Evolutionary conservation across 2,329 filamentous ascomycete genomes (phyloP), one percentile per base, ranked within the genome.

Genomic region (Trichoderma sp.): DNA sequence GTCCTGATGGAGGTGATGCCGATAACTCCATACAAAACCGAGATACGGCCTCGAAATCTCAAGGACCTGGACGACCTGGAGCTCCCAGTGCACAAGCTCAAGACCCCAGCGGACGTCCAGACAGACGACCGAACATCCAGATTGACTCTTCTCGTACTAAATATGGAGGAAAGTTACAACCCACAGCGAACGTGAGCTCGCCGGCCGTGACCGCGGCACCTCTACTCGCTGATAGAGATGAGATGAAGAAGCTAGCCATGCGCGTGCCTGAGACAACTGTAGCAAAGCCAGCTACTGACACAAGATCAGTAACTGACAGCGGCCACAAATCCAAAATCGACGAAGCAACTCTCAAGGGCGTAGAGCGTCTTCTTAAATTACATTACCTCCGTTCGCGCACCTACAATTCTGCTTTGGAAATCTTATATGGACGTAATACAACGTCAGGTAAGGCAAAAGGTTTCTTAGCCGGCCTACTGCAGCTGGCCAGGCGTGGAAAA

Each of bases 391-490:
- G 73, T 13, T 72, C 69, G 4, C 68, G 71, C 25, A 68, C 67
- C 13, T 70, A 72, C 22, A 71, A 73, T 29, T 68, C 67, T 2
- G 70, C 72, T 19, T 66, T 71, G 22, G 70, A 74, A n/a, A 72
- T 75, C 27, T 53, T 76, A 17, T 76, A 76, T 60, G 74, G 73
- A 25, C 63, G 64, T 22, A 64, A 69, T 48, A 64, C 54, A 64
- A 66, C n/a, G 59, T 69, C 66, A 67, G 60, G 57, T 68, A 54
- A 65, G 70, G 19, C 13, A 34, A 12, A 32, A 2, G 8, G 10
- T 1, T 32, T 2, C 5, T 34, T 3, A 42, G 5, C 0, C 10
- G 19, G 5, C 5, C 8, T 12, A 29, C 2, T 8, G 1, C 1
- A 17, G 29, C 29, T 10, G n/a, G 27, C 12, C 7, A 9, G 7